Conservation (phyloP, 345 rosid genomes). For the Hibiscus mutabilis region DNA sequence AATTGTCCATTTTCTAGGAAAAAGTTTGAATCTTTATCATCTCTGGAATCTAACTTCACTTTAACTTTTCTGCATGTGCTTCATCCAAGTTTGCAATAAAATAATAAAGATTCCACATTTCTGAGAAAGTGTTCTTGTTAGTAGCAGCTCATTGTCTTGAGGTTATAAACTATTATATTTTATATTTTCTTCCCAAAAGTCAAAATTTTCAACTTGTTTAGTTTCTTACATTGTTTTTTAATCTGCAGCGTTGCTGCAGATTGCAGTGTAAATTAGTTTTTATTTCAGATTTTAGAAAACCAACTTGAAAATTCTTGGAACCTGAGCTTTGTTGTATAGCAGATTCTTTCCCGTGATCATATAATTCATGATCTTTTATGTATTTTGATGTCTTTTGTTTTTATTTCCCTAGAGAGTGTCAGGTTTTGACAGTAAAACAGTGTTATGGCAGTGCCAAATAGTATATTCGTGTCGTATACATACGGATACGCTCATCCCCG, state of each 20-base stretch:
- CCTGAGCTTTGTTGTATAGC: constrained; percentile 12
- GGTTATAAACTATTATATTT: constrained; percentile 13
- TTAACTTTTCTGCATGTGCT: constrained; percentile 50
- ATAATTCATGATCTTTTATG: constrained; percentile 19
- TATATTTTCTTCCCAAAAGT: constrained; percentile 11
- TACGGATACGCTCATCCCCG: too few species aligned
- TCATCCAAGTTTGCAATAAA: constrained; percentile 21
- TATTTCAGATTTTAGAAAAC: constrained; percentile 26
- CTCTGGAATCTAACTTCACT: constrained; percentile 18
- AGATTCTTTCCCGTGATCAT: constrained; percentile 54
- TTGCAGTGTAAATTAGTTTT: constrained; percentile 21
- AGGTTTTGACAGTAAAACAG: background rate
- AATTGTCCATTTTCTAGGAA: background rate
- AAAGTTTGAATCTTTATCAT: background rate
- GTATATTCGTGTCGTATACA: too few species aligned
- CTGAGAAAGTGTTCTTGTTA: constrained; percentile 4
- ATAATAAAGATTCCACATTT: constrained; percentile 35
- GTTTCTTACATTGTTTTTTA: constrained; percentile 20
- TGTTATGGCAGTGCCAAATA: too few species aligned
- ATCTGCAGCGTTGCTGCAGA: constrained; percentile 24
- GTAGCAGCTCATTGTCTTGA: constrained; percentile 17
- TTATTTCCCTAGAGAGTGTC: background rate
- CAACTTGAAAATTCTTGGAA: constrained; percentile 15
- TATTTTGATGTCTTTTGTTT: constrained; percentile 1
- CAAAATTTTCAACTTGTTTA: constrained; percentile 29